Percentiles rank a stretch among this genome's conserved stretches.
phyloP scores from a whole-genome alignment of 2,329 filamentous ascomycete species.

The Apiospora phragmitis region DNA sequence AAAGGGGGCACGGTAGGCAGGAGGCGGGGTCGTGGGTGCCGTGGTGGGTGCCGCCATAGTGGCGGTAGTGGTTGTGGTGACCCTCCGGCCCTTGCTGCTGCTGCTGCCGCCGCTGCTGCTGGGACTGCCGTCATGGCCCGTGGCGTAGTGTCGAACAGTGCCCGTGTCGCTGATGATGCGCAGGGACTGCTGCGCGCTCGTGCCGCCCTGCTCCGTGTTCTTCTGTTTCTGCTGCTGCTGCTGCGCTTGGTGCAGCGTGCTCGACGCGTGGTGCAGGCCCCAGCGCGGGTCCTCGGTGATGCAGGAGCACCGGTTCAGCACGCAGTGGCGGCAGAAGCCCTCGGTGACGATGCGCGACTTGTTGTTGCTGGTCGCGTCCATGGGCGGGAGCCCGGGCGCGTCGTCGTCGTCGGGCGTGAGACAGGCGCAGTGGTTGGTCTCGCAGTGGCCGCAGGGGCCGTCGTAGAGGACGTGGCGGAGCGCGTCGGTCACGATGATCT shows the following conservation, averaged over 20 bases:
- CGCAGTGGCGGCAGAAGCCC: constrained; percentile 15
- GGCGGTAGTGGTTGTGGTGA: background rate
- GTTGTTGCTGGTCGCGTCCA: too few species aligned
- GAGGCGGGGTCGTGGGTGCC: background rate
- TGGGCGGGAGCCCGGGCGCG: background rate
- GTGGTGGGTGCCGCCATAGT: background rate
- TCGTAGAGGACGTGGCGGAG: constrained; percentile 12
- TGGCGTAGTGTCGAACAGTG: background rate
- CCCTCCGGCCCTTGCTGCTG: background rate
- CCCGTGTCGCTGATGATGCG: constrained; percentile 8
- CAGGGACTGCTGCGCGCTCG: background rate
- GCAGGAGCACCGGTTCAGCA: constrained; percentile 11
- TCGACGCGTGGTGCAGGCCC: constrained; percentile 11
- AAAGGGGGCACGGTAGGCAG: background rate
- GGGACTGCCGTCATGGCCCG: background rate
- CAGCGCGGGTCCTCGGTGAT: background rate
- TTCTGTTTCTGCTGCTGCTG: background rate
- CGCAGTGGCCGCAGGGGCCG: constrained; percentile 13
- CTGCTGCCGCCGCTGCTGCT: background rate
- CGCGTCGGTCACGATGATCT: constrained; percentile 11
- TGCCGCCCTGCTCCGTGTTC: background rate
- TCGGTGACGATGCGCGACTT: constrained; percentile 9
- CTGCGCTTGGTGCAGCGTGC: background rate
- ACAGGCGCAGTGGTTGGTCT: constrained; percentile 10
- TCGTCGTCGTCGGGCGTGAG: background rate